Percentiles rank a stretch among this genome's conserved stretches.
phyloP scores from a whole-genome alignment of 441 rosid genomes.

The Biscutella laevigata region DNA sequence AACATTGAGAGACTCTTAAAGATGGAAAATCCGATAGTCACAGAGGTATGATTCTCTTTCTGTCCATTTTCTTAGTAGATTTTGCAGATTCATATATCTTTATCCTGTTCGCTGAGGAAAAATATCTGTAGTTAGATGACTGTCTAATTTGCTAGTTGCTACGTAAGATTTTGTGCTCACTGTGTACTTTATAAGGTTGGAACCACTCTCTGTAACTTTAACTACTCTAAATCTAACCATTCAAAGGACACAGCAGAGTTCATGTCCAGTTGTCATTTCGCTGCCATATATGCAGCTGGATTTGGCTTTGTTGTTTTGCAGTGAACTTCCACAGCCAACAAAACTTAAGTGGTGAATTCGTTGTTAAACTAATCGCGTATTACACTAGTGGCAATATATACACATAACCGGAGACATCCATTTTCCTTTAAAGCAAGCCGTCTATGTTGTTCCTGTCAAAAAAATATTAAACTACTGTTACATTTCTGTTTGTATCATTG shows the following conservation, averaged over 20 bases:
- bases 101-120: background rate
- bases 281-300: background rate
- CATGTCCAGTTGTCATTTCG: background rate
- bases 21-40: conserved; percentile 41
- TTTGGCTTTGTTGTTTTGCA: background rate
- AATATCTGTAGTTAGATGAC: background rate
- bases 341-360: background rate
- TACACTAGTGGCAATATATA: background rate
- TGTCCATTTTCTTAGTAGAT: background rate
- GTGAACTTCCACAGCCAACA: background rate
- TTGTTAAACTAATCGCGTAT: background rate
- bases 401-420: background rate
- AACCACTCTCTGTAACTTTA: conserved; percentile 3
- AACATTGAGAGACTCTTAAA: conserved; percentile 43
- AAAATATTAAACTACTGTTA: background rate
- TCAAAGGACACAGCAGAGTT: background rate
- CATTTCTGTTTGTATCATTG: background rate
- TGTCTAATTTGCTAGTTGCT: conserved; percentile 1
- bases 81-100: background rate
- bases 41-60: conserved; percentile 40
- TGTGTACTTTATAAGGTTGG: background rate
- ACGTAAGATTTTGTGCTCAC: background rate
- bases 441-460: background rate
- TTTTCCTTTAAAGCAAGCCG: background rate
- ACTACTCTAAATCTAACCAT: conserved; percentile 1